phyloP scores from a whole-genome alignment of 2,329 filamentous ascomycete species.

The Calonectria hongkongensis region DNA sequence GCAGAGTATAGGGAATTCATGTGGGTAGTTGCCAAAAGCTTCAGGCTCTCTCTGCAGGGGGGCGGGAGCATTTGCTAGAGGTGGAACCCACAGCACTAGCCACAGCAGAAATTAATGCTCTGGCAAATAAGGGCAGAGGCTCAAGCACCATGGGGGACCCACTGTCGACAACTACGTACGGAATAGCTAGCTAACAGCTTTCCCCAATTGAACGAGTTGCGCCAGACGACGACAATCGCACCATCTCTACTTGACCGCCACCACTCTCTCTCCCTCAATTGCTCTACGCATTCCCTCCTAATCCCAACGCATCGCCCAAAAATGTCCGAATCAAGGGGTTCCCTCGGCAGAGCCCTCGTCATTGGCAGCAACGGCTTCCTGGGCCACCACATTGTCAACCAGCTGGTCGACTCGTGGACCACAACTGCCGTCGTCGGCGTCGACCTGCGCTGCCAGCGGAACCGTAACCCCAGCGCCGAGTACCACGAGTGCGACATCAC shows the following conservation, averaged over 20 bases:
- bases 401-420: constrained; percentile 75
- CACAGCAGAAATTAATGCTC: constrained; percentile 30
- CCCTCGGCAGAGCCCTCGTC: constrained; percentile 83
- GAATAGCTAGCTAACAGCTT: neutral
- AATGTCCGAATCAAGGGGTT: constrained; percentile 56
- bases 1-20: neutral
- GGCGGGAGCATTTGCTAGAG: neutral
- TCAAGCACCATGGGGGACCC: constrained; percentile 38
- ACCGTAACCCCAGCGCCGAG: constrained; percentile 75
- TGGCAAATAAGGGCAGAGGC: constrained; percentile 31
- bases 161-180: constrained; percentile 25
- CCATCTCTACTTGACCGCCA: neutral
- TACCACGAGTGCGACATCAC: constrained; percentile 90
- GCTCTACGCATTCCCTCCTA: no score
- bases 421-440: constrained; percentile 78
- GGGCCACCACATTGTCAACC: constrained; percentile 86
- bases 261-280: constrained; percentile 1
- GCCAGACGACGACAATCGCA: neutral
- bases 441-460: constrained; percentile 82
- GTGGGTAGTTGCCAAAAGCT: neutral
- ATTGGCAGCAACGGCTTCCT: constrained; percentile 91
- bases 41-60: neutral
- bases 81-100: constrained; percentile 36
- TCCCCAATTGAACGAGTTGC: constrained; percentile 21
- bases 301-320: neutral